Percentiles rank a stretch among this genome's conserved stretches.
These are phyloP conservation scores for Irpex rosettiformis DNA, from an alignment of 1,284 basidiomycete genomes.

Conservation along the genomic window DNA sequence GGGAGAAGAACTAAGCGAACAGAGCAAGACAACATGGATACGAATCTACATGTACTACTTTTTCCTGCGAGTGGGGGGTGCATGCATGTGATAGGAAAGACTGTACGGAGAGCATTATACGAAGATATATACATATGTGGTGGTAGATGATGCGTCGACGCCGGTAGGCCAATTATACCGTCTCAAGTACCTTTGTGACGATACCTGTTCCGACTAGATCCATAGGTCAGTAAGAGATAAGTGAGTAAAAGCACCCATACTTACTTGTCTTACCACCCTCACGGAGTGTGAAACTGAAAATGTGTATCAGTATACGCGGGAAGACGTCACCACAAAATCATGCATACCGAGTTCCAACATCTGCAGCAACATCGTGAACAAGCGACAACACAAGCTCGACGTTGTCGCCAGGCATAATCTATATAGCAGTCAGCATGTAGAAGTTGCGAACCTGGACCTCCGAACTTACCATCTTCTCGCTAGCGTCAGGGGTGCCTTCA, in stretches of 20 bases:
- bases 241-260: constrained; percentile 26
- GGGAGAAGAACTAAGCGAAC: not conserved
- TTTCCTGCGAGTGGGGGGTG: constrained; percentile 15
- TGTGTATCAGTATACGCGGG: constrained; percentile 3
- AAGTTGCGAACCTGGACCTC: not conserved
- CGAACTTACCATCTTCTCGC: constrained; percentile 73
- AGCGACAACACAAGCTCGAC: constrained; percentile 91
- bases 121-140: constrained; percentile 9
- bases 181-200: constrained; percentile 77
- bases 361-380: constrained; percentile 87
- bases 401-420: constrained; percentile 99
- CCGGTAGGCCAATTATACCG: constrained; percentile 18
- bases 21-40: not conserved
- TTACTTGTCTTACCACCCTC: constrained; percentile 93
- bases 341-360: constrained; percentile 80
- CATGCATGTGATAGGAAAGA: constrained; percentile 6
- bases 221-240: constrained; percentile 1
- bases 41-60: constrained; percentile 11
- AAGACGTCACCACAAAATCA: not conserved
- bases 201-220: constrained; percentile 84
- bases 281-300: constrained; percentile 84
- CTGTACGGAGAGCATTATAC: constrained; percentile 11
- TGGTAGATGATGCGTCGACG: constrained; percentile 1
- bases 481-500: constrained; percentile 70
- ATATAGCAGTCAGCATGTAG: constrained; percentile 9